Evolutionary conservation across 352 stramenopile genomes (phyloP), one percentile per base, ranked within the genome.

Genomic region (Globisporangium spinosum): DNA sequence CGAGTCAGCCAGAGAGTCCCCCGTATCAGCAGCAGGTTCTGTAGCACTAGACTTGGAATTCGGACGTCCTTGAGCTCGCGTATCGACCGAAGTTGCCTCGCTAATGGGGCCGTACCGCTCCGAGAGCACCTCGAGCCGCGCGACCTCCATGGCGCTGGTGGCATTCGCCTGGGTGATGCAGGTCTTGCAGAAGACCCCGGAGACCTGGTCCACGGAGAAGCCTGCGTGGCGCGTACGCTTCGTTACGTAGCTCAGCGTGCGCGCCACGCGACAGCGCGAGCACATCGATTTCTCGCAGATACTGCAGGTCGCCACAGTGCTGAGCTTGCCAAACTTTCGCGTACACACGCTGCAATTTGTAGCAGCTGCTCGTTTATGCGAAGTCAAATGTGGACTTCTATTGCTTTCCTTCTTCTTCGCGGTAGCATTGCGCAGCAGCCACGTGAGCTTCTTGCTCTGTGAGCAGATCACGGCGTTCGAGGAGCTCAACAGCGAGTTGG

Each of bases 371-470:
- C 43, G 22, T 51, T 20, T 22, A 23, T 51, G 57, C 45, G 56
- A 29, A 15, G 57, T 58, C 23, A 60, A 58, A 3, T n/a, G 29
- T n/a, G 10, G 56, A 47, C 27, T 40, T 23, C 15, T 60, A 25
- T 43, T 60, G 2, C 23, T 60, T 15, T 34, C 13, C 15, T 59
- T 15, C 25, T 34, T 27, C 17, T 34, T 60, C 22, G n/a, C 20
- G 12, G 53, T 15, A 8, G 15, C 35, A 20, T 68, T 61, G 9
- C 61, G 58, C 51, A 77, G 64, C 17, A 80, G 59, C 65, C 65
- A 78, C 60, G 70, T 55, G 32, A 80, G 72, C 65, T 78, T 80
- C 64, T 80, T 78, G 62, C 73, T 76, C 22, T 80, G 67, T 2
- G 75, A 65, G 49, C 69, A 78, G 15, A 64, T 22, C 5, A 70